Base-by-base conservation (phyloP, 2,329 filamentous ascomycete species). In the Botrytis deweyae region DNA sequence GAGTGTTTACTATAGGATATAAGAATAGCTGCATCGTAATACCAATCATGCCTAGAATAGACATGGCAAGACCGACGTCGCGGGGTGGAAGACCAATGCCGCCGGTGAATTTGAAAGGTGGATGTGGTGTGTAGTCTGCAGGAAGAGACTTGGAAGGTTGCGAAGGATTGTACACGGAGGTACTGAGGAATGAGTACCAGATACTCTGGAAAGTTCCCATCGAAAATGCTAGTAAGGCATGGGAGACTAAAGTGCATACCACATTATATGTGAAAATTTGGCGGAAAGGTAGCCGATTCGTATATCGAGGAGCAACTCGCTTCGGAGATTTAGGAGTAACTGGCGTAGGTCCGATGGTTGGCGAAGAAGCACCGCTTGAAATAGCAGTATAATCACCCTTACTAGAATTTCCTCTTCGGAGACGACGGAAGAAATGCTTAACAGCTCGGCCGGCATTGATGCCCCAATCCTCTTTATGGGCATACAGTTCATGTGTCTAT, bases 21-120 rank as follows among this genome's bases (percentile, higher is more conserved):
- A 93, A 83, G 68, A 92, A 84, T 18, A 94, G 86, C 80, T 94
- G 92, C 64, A 96, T 84, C 0, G 86, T 83, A 55, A 96, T 91
- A n/a, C 93, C 93, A 62, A 95, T 89, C 67, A 88, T 83, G 14
- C 93, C 93, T 25, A 96, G 87, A 70, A 92, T 90, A 3, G 93
- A 90, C 84, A 95, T 94, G 7, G 92, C 92, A 62, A 93, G 83
- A n/a, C 93, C 93, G 46, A 96, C 91, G 3, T 88, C 87, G 1
- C 88, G 86, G 0, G 92, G 90, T 0, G 88, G 88, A 70, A 96
- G 87, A n/a, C 92, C 92, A 0, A 96, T 85, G 2, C 93, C 93
- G 42, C 93, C 92, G 8, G 93, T 89, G 3, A 88, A 79, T 0
- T 87, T 82, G 18, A 81, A 71, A 22, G 79, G 80, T n/a, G 72